phyloP scores from a whole-genome alignment of 306 rosid species.

The Betula pendula region DNA sequence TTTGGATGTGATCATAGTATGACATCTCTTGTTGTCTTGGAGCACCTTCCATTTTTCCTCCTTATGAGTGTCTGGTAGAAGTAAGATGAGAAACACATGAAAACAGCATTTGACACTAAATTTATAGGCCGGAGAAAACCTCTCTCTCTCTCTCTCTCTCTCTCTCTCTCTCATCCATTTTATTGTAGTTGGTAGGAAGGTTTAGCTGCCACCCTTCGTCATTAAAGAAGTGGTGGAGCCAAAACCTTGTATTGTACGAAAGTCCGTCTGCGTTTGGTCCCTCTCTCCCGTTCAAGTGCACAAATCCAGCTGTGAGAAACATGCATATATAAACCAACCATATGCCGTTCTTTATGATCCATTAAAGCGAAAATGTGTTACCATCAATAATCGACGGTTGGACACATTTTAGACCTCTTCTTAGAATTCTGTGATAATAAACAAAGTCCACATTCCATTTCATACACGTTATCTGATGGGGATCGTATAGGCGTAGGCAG shows the following conservation, averaged over 20 bases:
- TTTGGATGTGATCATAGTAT: slow-evolving; percentile 42
- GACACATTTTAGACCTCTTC: background rate
- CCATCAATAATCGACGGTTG: slow-evolving; percentile 3
- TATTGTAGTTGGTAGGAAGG: slow-evolving; percentile 37
- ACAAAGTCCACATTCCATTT: no score
- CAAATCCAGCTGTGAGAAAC: background rate
- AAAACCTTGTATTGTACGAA: slow-evolving; percentile 2
- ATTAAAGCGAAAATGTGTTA: slow-evolving; percentile 8
- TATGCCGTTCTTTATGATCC: slow-evolving; percentile 1
- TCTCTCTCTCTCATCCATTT: slow-evolving; percentile 23
- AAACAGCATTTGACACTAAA: background rate
- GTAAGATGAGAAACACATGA: background rate
- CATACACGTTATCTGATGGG: no score
- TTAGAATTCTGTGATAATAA: no score
- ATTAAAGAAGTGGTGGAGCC: slow-evolving; percentile 16
- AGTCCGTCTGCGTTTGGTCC: background rate
- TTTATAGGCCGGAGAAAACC: slow-evolving; percentile 24
- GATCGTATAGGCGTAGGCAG: no score
- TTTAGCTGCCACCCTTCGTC: slow-evolving; percentile 15
- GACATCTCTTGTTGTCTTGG: slow-evolving; percentile 47
- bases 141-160: background rate
- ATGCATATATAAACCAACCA: slow-evolving; percentile 10
- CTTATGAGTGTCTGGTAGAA: background rate
- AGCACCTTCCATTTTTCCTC: slow-evolving; percentile 37
- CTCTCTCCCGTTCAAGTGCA: background rate